Evolutionary conservation across 805 yeast genomes (phyloP).

Genomic region (Spathaspora sp.): DNA sequence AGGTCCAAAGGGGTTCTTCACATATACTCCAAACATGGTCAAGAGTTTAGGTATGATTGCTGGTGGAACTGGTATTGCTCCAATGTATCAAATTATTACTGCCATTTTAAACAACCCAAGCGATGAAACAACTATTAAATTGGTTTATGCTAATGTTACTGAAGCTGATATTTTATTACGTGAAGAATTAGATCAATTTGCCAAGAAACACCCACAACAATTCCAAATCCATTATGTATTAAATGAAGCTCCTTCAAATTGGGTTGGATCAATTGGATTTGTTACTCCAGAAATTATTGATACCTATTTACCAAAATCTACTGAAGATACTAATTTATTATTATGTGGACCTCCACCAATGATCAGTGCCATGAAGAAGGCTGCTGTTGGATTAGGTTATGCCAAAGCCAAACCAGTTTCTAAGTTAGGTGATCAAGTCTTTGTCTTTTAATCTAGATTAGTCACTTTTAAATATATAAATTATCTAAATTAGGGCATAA

Average conservation of each 20-base stretch:
- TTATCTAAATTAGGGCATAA: not conserved
- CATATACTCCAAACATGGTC: conserved; percentile 76
- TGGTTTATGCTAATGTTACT: conserved; percentile 78
- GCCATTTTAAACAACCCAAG: conserved; percentile 73
- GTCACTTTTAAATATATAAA: not conserved
- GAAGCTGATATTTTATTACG: conserved; percentile 78
- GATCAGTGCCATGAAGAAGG: conserved; percentile 81
- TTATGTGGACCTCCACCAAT: conserved; percentile 94
- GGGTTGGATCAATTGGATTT: conserved; percentile 80
- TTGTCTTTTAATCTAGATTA: conserved; percentile 56
- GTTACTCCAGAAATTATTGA: conserved; percentile 72
- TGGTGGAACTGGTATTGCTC: conserved; percentile 96
- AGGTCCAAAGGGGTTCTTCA: conserved; percentile 90
- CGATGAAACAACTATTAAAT: conserved; percentile 71
- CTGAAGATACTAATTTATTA: conserved; percentile 63
- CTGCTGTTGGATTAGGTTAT: conserved; percentile 70
- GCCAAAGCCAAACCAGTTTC: conserved; percentile 85
- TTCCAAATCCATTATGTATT: conserved; percentile 71
- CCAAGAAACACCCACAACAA: conserved; percentile 49
- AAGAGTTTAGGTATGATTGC: conserved; percentile 82
- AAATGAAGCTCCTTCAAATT: conserved; percentile 65
- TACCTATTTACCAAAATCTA: conserved; percentile 57
- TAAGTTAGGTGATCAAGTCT: conserved; percentile 86
- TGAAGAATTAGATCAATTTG: conserved; percentile 72
- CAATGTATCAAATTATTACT: conserved; percentile 89